Evolutionary conservation across 345 rosid species (phyloP).

Genomic region (Brassica incana): DNA sequence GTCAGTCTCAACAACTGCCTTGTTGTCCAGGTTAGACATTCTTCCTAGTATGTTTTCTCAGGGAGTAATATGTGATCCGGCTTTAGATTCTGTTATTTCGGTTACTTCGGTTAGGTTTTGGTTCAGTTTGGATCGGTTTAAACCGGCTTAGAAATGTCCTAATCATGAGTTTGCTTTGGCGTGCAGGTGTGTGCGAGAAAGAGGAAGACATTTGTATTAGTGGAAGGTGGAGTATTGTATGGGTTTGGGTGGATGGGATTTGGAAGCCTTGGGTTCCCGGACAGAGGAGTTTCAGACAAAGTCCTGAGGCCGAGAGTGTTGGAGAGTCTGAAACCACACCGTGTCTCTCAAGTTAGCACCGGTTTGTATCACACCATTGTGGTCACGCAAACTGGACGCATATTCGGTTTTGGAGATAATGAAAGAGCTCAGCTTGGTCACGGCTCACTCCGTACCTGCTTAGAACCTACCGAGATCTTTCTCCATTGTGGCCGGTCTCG

Average conservation of each 20-base stretch:
- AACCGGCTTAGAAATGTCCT: neutral
- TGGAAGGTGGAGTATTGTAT: constrained; percentile 66
- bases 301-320: constrained; percentile 69
- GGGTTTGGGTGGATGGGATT: constrained; percentile 92
- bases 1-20: constrained; percentile 61
- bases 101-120: neutral
- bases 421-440: constrained; percentile 93
- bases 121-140: neutral
- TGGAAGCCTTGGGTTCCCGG: constrained; percentile 93
- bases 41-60: neutral
- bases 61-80: no score
- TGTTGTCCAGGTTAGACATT: constrained; percentile 67
- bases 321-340: constrained; percentile 65
- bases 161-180: neutral
- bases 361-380: constrained; percentile 89
- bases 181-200: constrained; percentile 93
- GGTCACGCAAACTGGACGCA: constrained; percentile 60
- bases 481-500: constrained; percentile 47
- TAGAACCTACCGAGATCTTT: constrained; percentile 82
- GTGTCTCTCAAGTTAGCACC: constrained; percentile 82
- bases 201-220: constrained; percentile 88
- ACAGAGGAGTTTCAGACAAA: constrained; percentile 71
- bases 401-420: constrained; percentile 92
- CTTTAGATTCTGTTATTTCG: neutral
- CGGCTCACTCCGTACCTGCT: constrained; percentile 69